These are phyloP conservation scores for Epichloe sibirici DNA, from an alignment of 2,329 filamentous ascomycete species.

Conservation along the genomic window DNA sequence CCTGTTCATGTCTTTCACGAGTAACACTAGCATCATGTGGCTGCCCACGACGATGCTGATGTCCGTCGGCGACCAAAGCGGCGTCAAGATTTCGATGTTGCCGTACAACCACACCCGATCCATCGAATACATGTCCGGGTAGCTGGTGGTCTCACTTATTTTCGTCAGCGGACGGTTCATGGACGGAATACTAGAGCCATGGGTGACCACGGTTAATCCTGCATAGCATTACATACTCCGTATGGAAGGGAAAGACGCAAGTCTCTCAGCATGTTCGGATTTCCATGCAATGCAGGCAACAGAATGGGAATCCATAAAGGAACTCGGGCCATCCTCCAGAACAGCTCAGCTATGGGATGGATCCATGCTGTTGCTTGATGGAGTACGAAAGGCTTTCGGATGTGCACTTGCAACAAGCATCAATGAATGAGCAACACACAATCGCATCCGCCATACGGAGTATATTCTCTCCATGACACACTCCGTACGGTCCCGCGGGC, in stretches of 20 bases:
- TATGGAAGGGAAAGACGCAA: background rate
- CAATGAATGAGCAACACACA: background rate
- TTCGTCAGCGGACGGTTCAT: background rate
- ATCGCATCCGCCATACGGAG: background rate
- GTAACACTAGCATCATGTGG: slow-evolving; percentile 1
- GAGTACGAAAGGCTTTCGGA: background rate
- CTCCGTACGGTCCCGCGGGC: background rate
- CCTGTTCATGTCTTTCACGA: background rate
- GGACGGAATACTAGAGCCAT: background rate
- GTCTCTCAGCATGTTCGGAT: background rate
- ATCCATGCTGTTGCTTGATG: background rate
- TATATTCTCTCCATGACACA: background rate
- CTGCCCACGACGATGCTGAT: slow-evolving; percentile 3
- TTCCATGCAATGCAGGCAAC: background rate
- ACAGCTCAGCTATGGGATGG: background rate
- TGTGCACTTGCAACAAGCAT: background rate
- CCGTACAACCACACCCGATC: slow-evolving; percentile 3
- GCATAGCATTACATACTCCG: too few relatives aligned
- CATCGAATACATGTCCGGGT: background rate
- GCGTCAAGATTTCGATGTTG: background rate
- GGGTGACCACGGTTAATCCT: background rate
- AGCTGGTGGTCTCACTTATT: background rate
- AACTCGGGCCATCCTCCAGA: background rate
- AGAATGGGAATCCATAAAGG: background rate
- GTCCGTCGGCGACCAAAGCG: slow-evolving; percentile 1